phyloP scores from a whole-genome alignment of 202 grass and related monocot species.

The Hordeum pubiflorum region DNA sequence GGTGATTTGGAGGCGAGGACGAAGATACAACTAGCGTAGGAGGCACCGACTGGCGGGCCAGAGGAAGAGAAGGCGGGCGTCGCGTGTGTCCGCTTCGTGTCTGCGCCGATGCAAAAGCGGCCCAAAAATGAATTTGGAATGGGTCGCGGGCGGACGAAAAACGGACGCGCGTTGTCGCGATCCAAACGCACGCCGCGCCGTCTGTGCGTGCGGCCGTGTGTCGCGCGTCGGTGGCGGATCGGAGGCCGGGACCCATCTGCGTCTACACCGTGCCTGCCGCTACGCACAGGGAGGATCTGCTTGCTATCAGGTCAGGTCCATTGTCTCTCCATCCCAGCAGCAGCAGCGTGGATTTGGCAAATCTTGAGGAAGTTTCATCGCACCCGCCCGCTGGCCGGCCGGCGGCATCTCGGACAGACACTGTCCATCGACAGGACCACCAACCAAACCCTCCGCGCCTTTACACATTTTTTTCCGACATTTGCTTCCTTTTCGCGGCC shows the following conservation, averaged over 20 bases:
- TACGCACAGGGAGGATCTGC: background rate
- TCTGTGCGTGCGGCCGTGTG: background rate
- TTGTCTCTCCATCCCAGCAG: background rate
- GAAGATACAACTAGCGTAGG: too few species aligned
- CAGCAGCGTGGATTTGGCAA: background rate
- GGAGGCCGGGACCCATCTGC: background rate
- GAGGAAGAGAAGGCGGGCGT: too few species aligned
- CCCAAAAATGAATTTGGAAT: too few species aligned
- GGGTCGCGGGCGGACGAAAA: too few species aligned
- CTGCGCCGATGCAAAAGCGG: too few species aligned
- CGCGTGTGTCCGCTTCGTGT: too few species aligned
- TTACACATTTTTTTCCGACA: background rate
- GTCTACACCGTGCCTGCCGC: background rate
- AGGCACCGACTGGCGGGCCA: too few species aligned
- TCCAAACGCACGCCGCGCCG: background rate
- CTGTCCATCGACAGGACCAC: background rate
- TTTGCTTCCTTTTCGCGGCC: background rate
- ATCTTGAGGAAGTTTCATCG: background rate
- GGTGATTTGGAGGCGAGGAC: too few species aligned
- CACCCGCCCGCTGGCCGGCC: too few species aligned
- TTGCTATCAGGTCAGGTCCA: background rate
- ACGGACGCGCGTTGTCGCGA: too few species aligned
- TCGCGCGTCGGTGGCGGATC: constrained; percentile 31
- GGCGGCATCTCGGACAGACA: background rate
- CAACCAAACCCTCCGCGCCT: background rate